These are phyloP conservation scores for Chalaropsis ovoidea DNA, from an alignment of 2,329 filamentous ascomycete genomes.

Conservation along the genomic window DNA sequence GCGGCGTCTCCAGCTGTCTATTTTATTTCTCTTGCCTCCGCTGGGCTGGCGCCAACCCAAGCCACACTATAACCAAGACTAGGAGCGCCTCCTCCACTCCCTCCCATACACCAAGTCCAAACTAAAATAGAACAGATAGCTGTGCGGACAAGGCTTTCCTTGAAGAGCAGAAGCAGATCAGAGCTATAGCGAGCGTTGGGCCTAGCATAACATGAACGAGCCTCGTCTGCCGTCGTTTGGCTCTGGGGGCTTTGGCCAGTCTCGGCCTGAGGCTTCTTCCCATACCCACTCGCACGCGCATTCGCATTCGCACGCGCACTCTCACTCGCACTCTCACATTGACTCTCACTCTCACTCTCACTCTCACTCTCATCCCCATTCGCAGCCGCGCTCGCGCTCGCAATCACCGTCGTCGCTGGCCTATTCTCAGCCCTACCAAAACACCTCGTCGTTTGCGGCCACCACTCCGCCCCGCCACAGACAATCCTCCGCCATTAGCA, in stretches of 20 bases:
- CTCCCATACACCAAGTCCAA: background rate
- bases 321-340: background rate
- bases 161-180: background rate
- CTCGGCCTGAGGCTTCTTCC: constrained; percentile 15
- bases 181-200: background rate
- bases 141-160: background rate
- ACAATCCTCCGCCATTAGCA: background rate
- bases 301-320: constrained; percentile 11
- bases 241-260: constrained; percentile 15
- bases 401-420: constrained; percentile 2
- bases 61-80: background rate
- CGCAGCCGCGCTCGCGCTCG: constrained; percentile 37
- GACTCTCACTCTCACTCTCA: background rate
- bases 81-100: background rate
- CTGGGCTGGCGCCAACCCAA: background rate
- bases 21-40: background rate
- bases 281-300: constrained; percentile 6
- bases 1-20: background rate
- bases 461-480: constrained; percentile 1
- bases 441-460: background rate
- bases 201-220: constrained; percentile 16
- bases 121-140: background rate
- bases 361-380: constrained; percentile 38
- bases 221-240: constrained; percentile 12
- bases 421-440: constrained; percentile 3